Conservation (phyloP, 345 rosid genomes). For the Boechera stricta region DNA sequence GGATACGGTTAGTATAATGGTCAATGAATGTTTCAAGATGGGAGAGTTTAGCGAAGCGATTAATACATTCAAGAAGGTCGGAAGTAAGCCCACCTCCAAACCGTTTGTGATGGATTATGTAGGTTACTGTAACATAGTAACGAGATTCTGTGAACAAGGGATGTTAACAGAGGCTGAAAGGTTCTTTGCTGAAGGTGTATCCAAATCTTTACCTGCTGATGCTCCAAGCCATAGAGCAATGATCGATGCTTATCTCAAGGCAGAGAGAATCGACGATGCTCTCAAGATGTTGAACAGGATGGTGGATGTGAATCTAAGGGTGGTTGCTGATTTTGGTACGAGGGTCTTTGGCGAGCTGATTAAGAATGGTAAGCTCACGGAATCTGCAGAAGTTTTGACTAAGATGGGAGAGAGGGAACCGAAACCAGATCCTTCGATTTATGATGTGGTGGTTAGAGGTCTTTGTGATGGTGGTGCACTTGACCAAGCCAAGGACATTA, state of each 20-base stretch:
- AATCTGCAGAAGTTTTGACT: slow-evolving; percentile 67
- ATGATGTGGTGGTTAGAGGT: slow-evolving; percentile 85
- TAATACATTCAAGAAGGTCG: slow-evolving; percentile 69
- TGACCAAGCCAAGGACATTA: slow-evolving; percentile 56
- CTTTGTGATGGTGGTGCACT: slow-evolving; percentile 72
- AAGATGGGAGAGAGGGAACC: slow-evolving; percentile 95
- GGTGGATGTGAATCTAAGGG: slow-evolving; percentile 82
- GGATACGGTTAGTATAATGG: slow-evolving; percentile 82
- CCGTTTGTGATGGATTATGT: slow-evolving; percentile 86
- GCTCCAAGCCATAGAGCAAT: slow-evolving; percentile 71
- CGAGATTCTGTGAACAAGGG: slow-evolving; percentile 74
- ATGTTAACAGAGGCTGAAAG: slow-evolving; percentile 79
- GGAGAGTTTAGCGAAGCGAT: slow-evolving; percentile 66
- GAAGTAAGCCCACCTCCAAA: slow-evolving; percentile 69
- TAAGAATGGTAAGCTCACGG: slow-evolving; percentile 69
- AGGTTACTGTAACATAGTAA: slow-evolving; percentile 76
- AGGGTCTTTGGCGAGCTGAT: slow-evolving; percentile 74
- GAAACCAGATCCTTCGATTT: slow-evolving; percentile 82
- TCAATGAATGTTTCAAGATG: slow-evolving; percentile 89
- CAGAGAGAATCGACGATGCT: slow-evolving; percentile 75
- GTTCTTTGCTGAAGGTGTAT: slow-evolving; percentile 59
- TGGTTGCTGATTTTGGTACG: slow-evolving; percentile 84
- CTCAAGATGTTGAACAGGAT: slow-evolving; percentile 60
- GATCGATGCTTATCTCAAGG: slow-evolving; percentile 78
- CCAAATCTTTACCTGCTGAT: slow-evolving; percentile 77